Percentiles rank a stretch among this genome's conserved stretches.
Conservation (phyloP, 2,329 filamentous ascomycete species). For the Microdochium trichocladiopsis region DNA sequence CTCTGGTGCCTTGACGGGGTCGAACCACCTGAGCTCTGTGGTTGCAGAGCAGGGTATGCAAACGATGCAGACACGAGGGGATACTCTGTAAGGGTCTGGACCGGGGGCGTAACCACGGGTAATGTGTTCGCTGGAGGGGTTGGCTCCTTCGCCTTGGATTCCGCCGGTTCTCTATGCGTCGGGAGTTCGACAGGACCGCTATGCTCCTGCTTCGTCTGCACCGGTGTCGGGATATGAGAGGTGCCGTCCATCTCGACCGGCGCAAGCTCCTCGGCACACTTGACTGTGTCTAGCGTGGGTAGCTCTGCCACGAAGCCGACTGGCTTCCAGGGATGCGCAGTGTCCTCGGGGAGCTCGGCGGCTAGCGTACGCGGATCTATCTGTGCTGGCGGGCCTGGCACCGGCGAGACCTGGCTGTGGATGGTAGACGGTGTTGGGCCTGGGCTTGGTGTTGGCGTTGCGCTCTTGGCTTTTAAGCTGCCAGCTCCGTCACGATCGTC, state of each 20-base stretch:
- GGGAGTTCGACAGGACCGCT: conserved; percentile 13
- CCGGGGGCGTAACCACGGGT: neutral
- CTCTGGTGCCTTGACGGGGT: neutral
- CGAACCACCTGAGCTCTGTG: neutral
- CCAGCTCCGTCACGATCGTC: conserved; percentile 12
- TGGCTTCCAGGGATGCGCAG: conserved; percentile 10
- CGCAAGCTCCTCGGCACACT: conserved; percentile 23
- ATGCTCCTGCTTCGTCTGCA: conserved; percentile 7
- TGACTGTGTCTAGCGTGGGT: conserved; percentile 16
- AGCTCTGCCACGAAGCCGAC: conserved; percentile 20
- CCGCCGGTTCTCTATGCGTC: conserved; percentile 9
- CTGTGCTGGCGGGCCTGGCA: neutral
- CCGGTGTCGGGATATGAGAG: conserved; percentile 4
- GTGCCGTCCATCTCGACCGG: conserved; percentile 21
- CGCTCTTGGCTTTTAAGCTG: neutral
- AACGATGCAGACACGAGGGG: conserved; percentile 21
- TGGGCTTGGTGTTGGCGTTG: neutral
- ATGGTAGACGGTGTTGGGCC: neutral
- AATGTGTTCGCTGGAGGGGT: neutral
- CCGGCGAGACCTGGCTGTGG: neutral
- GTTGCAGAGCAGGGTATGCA: conserved; percentile 13
- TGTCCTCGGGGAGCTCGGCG: conserved; percentile 12
- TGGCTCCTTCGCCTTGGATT: conserved; percentile 7
- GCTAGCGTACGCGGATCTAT: neutral
- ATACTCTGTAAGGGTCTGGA: conserved; percentile 11